Evolutionary conservation across 2,329 filamentous ascomycete genomes (phyloP), one percentile per base, ranked within the genome.

Genomic region (Botrytis byssoidea): DNA sequence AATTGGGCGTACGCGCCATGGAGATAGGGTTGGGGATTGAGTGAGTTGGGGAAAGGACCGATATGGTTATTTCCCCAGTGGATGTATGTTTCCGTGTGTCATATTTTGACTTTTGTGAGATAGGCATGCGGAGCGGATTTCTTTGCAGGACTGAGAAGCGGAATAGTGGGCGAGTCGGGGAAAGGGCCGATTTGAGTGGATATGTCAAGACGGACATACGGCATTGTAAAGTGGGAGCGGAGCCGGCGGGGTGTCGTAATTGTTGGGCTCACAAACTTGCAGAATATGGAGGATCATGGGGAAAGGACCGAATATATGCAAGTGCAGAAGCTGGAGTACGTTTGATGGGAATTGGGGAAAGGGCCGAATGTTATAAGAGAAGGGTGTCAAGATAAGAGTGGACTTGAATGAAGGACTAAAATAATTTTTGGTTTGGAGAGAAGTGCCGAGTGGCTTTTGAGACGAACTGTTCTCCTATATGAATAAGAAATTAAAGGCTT

Each of bases 261-360:
- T 29, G 8, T 57, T 29, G 46, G 46, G 25, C 35, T 40, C 48
- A 18, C 8, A 22, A n/a, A 57, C 25, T 40, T 29, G 35, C 14
- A 35, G 16, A 67, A 67, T 4, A 35, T 67, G 32, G 44, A 67
- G 46, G 64, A 10, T 25, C 64, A 67, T 4, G 64, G 64, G 64
- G 64, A 67, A 67, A 67, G 65, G 46, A 67, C 65, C 65, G 46
- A 67, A 40, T 67, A 51, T 67, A 37, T 29, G 44, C 9, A n/a
- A 42, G 9, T 68, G 65, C 46, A 29, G 32, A 29, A 29, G 29
- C 25, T 42, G 35, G 35, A 40, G 35, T 68, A 67, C 7, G 8
- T 20, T 51, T 35, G 14, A 37, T n/a, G 44, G 44, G 14, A 20
- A 16, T 44, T 51, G 44, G 20, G 32, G 20, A 35, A 48, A 51